phyloP scores from a whole-genome alignment of 805 yeast species.

The Nakazawaea pomicola region DNA sequence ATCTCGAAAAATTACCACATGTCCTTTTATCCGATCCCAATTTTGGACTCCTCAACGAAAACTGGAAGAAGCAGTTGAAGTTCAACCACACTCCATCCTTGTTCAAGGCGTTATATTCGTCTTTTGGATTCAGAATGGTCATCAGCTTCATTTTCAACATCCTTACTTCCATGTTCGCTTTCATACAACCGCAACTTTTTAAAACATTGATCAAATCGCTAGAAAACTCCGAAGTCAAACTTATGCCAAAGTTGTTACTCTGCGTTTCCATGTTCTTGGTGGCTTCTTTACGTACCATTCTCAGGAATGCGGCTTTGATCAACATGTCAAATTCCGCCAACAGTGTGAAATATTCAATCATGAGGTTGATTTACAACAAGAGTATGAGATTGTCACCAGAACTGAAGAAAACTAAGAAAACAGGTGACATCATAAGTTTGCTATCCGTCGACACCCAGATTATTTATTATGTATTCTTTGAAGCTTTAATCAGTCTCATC shows the following conservation, averaged over 20 bases:
- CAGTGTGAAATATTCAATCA: slow-evolving; percentile 46
- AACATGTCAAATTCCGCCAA: slow-evolving; percentile 45
- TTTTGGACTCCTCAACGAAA: too few relatives aligned
- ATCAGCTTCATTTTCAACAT: neutral
- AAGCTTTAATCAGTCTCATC: slow-evolving; percentile 40
- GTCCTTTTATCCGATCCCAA: neutral
- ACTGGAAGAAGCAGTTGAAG: neutral
- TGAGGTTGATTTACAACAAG: slow-evolving; percentile 57
- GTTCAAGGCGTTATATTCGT: neutral
- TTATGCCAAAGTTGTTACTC: slow-evolving; percentile 49
- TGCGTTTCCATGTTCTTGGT: slow-evolving; percentile 50
- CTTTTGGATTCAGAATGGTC: neutral
- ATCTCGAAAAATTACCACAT: neutral
- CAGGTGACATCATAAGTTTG: slow-evolving; percentile 67
- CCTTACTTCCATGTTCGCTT: slow-evolving; percentile 12
- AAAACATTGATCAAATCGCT: slow-evolving; percentile 36
- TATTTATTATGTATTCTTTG: slow-evolving; percentile 43
- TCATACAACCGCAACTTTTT: slow-evolving; percentile 42
- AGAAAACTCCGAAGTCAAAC: slow-evolving; percentile 25
- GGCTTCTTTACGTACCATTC: slow-evolving; percentile 48
- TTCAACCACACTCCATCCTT: neutral
- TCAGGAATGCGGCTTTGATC: slow-evolving; percentile 54
- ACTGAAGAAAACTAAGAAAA: slow-evolving; percentile 44
- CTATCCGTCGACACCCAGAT: slow-evolving; percentile 60
- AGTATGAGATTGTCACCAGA: slow-evolving; percentile 52